Evolutionary conservation across 192 early-diverging fungal species (phyloP), one percentile per base, ranked within the genome.

Genomic region (Coemansia sp.): DNA sequence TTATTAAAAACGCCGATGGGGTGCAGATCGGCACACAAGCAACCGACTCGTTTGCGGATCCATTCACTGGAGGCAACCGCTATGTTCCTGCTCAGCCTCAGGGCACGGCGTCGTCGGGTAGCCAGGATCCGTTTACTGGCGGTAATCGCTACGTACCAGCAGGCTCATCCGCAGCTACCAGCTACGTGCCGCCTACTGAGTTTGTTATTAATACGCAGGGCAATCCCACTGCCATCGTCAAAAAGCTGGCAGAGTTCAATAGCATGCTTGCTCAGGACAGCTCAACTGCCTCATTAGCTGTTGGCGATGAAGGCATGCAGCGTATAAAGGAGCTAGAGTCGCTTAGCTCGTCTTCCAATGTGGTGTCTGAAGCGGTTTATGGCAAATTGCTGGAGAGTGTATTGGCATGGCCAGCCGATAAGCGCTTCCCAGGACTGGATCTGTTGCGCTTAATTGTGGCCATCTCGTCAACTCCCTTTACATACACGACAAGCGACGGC

Each of bases 391-490:
- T 79, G 23, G 82, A 81, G 36, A 58, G 87, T 14, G 81, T 80
- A 20, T 57, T 81, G 32, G 36, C 55, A 2, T 98, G 93, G 93
- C 89, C 92, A 5, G 66, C 74, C 12, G 62, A 62, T 3, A 58
- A 78, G 26, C 74, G 89, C 36, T 92, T 95, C 66, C 93, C 93
- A 15, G 87, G 81, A 6, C 80, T 98, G 28, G 96, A 98, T 58
- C 61, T 96, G 16, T 56, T 96, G 17, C 87, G 96, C 3, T 64
- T 95, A 11, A 58, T 71, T 3, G 80, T 85, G 0, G 62, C 90
- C 3, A 70, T 81, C 42, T 73, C 84, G 1, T 66, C 81, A 3
- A 48, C 78, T 4, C 45, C 56, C 0, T 18, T 38, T 43, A 16
- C 36, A 5, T 18, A 30, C 12, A 36, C 10, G 3, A 14, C 46